Evolutionary conservation across 2,329 filamentous ascomycete species (phyloP), one percentile per base, ranked within the genome.

Genomic region (Penicillium sp.): DNA sequence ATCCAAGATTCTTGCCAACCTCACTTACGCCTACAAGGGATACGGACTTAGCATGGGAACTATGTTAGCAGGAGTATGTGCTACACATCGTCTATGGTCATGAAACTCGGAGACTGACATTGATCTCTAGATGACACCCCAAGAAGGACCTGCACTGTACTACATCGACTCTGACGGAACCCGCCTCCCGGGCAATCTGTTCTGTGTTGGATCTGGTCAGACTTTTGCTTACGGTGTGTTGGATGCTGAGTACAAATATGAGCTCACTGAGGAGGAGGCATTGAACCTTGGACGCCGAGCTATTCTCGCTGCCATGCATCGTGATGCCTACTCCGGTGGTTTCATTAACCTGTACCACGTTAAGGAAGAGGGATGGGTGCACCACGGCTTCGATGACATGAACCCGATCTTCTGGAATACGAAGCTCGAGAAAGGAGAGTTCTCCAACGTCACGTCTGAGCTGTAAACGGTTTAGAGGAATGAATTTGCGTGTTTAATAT

Each of bases 371-470:
- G 94, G 94, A 67, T 99, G 94, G 94, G 92, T 96, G 70, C 96
- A 96, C 84, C 93, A 97, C 72, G 94, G 94, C 59, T 99, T 99
- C 83, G 91, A 81, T 65, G 94, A 99, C 76, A 97, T 93, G 66
- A 97, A 97, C 81, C 93, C 93, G 41, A 96, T 97, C 72, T 99
- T 99, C 87, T 99, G 94, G 94, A 89, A 96, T 82, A 97, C 92
- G 46, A 99, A 99, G 86, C 78, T 99, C 70, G 89, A 96, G 75
- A 96, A 96, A 85, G 92, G 92, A 75, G 94, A 99, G 81, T 99
- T 99, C 76, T 93, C 88, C 61, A 97, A 97, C 74, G 92, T 97
- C 50, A 95, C 90, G 55, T 90, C 88, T 67, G 79, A 86, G 68
- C 74, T 95, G 62, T 73, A 69, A 61, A 57, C 40, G 56, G 39